Base-by-base conservation (phyloP, 306 rosid genomes). In the Citrullus amarus region DNA sequence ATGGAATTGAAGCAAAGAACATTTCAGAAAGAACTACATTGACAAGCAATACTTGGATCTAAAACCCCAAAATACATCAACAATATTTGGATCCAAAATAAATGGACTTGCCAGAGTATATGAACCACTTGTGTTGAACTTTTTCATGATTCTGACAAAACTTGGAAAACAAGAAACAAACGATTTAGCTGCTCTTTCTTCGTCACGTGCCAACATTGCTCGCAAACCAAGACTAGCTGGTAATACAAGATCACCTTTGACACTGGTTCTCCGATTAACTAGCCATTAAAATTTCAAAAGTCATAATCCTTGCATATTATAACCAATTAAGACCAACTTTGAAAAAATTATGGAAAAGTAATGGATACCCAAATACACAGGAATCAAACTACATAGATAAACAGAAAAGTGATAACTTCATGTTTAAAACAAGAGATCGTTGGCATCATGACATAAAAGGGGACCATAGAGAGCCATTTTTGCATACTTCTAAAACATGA, bases 131-230 rank as follows among this genome's bases (percentile, higher is more conserved):
- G 89, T 86, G 82, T 93, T 93, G 90, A 93, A 93, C 89, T 68
- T 90, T 75, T 91, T 93, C 97, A 93, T 93, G 85, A 90, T 90
- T 86, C 91, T 93, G 82, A 91, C 98, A 79, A 93, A 93, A 82
- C 15, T 86, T 61, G 97, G 98, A 84, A 83, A 93, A 77, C 89
- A 84, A 66, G 97, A 93, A 82, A 84, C 81, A 79, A 93, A 93
- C 50, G 97, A 88, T 80, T 84, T 88, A 82, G 96, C 92, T 51
- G 85, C 89, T 79, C 88, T 86, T 81, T 90, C 92, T 78, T 91
- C 98, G 32, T 89, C 93, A 13, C 88, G 92, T 79, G 96, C 87
- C 80, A 89, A 81, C 93, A 85, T 82, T 91, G 86, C 88, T 85
- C 93, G 84, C 90, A 86, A 88, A 78, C 91, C 89, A 79, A 90